Percentiles rank a stretch among this genome's conserved stretches.
phyloP scores from a whole-genome alignment of 2,329 filamentous ascomycete species.

The Cryphonectria parasitica region DNA sequence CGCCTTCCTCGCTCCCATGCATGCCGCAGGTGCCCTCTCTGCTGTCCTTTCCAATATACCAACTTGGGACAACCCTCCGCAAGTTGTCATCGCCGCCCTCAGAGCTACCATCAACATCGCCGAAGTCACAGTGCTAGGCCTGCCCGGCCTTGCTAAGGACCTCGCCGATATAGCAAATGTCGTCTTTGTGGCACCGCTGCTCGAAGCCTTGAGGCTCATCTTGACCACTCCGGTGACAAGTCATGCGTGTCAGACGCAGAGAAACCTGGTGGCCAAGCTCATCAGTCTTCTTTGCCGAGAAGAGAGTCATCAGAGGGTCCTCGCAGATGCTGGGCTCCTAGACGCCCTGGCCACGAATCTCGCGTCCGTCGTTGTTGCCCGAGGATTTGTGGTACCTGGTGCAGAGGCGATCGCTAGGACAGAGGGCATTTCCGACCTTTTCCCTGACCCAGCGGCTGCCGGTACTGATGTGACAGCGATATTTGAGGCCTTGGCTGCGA shows the following conservation, averaged over 20 bases:
- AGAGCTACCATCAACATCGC: constrained; percentile 74
- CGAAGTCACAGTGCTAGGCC: constrained; percentile 63
- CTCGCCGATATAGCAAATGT: constrained; percentile 60
- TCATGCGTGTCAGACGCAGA: constrained; percentile 60
- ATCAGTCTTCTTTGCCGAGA: constrained; percentile 66
- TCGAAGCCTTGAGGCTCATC: constrained; percentile 67
- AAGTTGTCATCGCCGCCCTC: constrained; percentile 74
- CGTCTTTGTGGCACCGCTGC: constrained; percentile 65
- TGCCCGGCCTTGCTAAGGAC: constrained; percentile 52
- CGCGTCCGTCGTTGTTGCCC: constrained; percentile 69
- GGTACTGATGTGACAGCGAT: constrained; percentile 68
- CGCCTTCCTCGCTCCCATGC: constrained; percentile 74
- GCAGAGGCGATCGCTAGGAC: constrained; percentile 59
- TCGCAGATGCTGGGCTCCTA: constrained; percentile 74
- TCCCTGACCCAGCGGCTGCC: constrained; percentile 65
- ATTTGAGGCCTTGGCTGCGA: constrained; percentile 75
- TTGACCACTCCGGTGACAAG: constrained; percentile 16
- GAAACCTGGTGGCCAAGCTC: constrained; percentile 61
- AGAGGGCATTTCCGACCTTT: constrained; percentile 58
- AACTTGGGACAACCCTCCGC: constrained; percentile 63
- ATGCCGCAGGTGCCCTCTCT: constrained; percentile 68
- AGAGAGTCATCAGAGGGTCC: constrained; percentile 69
- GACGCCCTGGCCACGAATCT: constrained; percentile 78
- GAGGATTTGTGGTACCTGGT: constrained; percentile 70
- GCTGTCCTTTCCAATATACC: constrained; percentile 74